Evolutionary conservation across 2,329 filamentous ascomycete species (phyloP).

Genomic region (Fusarium xylarioides): DNA sequence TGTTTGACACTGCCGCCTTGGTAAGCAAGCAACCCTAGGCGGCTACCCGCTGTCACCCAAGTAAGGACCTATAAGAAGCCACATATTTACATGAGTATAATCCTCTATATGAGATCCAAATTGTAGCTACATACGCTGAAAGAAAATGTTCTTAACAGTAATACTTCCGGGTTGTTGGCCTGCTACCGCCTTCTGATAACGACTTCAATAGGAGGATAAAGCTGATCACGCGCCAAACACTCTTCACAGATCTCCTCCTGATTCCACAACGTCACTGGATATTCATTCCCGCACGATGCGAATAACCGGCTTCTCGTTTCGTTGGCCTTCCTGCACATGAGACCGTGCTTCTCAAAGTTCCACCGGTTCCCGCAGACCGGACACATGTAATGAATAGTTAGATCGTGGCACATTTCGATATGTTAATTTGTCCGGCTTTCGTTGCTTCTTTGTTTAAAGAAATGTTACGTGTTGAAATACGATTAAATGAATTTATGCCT

Average conservation of each 20-base stretch:
- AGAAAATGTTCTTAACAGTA: accelerated
- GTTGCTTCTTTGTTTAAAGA: no score
- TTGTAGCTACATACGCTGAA: not conserved
- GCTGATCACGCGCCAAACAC: not conserved
- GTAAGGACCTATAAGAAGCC: accelerated
- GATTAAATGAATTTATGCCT: no score
- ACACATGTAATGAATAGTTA: slow-evolving; percentile 12
- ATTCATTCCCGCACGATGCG: not conserved
- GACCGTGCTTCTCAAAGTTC: slow-evolving; percentile 12
- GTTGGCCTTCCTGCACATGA: not conserved
- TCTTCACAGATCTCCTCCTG: not conserved
- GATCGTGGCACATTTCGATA: not conserved
- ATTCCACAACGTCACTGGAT: not conserved
- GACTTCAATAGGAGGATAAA: not conserved
- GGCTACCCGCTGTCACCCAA: no score
- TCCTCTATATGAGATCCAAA: accelerated
- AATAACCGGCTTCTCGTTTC: not conserved
- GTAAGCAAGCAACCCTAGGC: no score
- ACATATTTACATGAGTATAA: accelerated
- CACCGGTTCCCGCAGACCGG: not conserved
- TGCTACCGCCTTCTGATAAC: not conserved
- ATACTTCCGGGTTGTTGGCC: accelerated
- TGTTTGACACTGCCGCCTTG: not conserved
- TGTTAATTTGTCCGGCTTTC: accelerated
- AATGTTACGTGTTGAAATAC: no score